Evolutionary conservation across 352 stramenopile genomes (phyloP), one percentile per base, ranked within the genome.

Genomic region (Globisporangium cystogenes): DNA sequence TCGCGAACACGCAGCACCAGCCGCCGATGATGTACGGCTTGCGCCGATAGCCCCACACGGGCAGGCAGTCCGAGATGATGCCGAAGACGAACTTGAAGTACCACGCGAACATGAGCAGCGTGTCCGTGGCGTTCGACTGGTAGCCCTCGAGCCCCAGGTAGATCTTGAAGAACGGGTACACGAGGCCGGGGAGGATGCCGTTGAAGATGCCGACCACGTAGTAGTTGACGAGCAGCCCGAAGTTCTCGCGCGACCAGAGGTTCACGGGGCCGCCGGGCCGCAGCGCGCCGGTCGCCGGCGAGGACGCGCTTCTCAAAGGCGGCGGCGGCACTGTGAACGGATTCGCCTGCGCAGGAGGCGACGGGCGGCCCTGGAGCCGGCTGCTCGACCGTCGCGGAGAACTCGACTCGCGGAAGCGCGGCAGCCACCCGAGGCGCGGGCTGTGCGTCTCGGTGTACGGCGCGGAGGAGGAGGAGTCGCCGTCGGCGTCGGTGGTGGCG

Each of bases 161-260:
- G 54, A 83, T 70, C 53, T 87, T 87, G 63, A 90, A 85, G 26
- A 93, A 60, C 35, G 82, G 82, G 48, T 88, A 88, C 2, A 86
- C 73, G 7, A 93, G 59, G 14, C 79, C 75, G 4, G 79, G 75
- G 27, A 87, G 68, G 16, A 76, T 64, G 27, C 79, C 75, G 51
- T 89, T 83, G 60, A 90, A 77, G 26, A 88, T 62, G 8, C 79
- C 82, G 27, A 85, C 79, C 8, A 74, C 68, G 26, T 82, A 82
- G 51, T 89, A 90, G 42, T 89, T 84, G 51, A 84, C 50, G 33
- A 90, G 60, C 8, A 92, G 53, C 0, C 71, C 77, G 16, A 70
- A 46, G 23, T 69, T 78, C 24, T 48, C 55, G 12, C 40, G 55
- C 23, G 55, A 43, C 16, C 57, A 39, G 42, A 65, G 46, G 14